Conservation (phyloP, 1,284 basidiomycete species). For the Ceratobasidium papillatum region DNA sequence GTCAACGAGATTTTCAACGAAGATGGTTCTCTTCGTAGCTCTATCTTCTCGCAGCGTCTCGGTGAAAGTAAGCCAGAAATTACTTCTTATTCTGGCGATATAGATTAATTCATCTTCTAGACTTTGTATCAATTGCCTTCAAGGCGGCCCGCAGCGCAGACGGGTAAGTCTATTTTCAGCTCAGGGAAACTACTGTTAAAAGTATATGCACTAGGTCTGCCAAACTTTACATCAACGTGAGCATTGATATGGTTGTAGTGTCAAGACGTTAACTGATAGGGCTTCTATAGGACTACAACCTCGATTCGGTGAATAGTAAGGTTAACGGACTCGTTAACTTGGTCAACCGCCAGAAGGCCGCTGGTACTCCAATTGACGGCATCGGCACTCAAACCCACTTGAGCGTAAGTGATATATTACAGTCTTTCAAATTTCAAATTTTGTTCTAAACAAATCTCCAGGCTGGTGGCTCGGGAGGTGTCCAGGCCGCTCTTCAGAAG, state of each 20-base stretch:
- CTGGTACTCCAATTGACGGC: constrained; percentile 15
- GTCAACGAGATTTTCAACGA: constrained; percentile 41
- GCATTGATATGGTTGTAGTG: not conserved
- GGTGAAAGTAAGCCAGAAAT: constrained; percentile 27
- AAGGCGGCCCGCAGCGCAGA: constrained; percentile 36
- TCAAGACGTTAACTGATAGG: not conserved
- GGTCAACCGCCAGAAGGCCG: constrained; percentile 26
- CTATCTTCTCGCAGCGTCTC: constrained; percentile 39
- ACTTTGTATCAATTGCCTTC: constrained; percentile 47
- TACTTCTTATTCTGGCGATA: not conserved
- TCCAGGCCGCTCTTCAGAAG: constrained; percentile 38
- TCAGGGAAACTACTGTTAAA: not conserved
- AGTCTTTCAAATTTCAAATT: not conserved
- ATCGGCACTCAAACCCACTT: constrained; percentile 54
- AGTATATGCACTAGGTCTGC: constrained; percentile 37
- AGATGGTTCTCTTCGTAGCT: constrained; percentile 41
- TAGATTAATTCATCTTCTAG: not conserved
- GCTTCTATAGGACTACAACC: constrained; percentile 38
- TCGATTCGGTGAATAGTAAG: constrained; percentile 32
- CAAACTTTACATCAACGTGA: constrained; percentile 46
- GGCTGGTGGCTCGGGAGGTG: constrained; percentile 44
- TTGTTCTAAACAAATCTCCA: not conserved
- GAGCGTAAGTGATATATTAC: constrained; percentile 43
- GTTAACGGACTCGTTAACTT: constrained; percentile 15
- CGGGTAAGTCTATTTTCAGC: not conserved